These are phyloP conservation scores for Cystoderma amianthinum DNA, from an alignment of 768 basidiomycete species.

Conservation along the genomic window DNA sequence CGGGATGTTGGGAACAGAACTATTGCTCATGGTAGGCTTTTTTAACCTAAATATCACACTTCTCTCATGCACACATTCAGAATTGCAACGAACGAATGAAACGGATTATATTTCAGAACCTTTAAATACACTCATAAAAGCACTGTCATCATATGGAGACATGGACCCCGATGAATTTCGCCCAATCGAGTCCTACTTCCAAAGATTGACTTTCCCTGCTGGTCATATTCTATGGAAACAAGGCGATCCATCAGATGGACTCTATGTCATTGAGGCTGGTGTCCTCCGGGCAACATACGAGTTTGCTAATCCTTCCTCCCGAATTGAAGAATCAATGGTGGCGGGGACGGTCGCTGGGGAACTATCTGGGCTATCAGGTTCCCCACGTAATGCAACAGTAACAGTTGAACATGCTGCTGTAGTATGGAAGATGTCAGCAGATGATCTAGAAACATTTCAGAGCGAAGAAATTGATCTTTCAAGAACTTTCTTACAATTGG, in stretches of 20 bases:
- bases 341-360: conserved; percentile 91
- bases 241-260: conserved; percentile 69
- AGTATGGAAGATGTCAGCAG: conserved; percentile 72
- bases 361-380: conserved; percentile 73
- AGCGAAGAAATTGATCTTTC: conserved; percentile 60
- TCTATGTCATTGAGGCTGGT: conserved; percentile 88
- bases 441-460: conserved; percentile 56
- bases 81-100: conserved; percentile 18
- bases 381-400: conserved; percentile 80
- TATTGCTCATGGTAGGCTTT: conserved; percentile 47
- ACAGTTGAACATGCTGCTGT: conserved; percentile 68
- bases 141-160: conserved; percentile 69
- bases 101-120: conserved; percentile 47
- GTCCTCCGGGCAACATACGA: conserved; percentile 78
- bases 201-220: conserved; percentile 46
- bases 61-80: conserved; percentile 9
- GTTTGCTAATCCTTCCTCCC: conserved; percentile 61
- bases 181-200: conserved; percentile 67
- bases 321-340: conserved; percentile 88
- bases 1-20: conserved; percentile 67
- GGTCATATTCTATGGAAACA: conserved; percentile 70
- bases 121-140: conserved; percentile 66
- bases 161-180: conserved; percentile 50
- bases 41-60: background rate
- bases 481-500: conserved; percentile 55